Conservation (phyloP, 1,284 basidiomycete species). For the Cryptococcus sp. region DNA sequence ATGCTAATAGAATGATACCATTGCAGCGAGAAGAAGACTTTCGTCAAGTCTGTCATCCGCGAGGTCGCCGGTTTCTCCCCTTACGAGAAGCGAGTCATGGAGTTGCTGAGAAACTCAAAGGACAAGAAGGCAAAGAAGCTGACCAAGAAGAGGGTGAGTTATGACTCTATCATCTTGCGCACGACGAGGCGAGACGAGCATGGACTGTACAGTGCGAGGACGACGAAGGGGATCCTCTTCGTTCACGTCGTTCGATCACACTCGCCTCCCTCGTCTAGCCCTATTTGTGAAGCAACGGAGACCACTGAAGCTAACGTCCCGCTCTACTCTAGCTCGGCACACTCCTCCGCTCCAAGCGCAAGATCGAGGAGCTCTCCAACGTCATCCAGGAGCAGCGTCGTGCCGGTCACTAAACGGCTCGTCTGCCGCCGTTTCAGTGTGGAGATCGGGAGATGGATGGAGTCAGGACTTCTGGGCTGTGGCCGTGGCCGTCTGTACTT, state of each 20-base stretch:
- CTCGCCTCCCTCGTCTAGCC: background rate
- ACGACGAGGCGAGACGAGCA: too few species aligned
- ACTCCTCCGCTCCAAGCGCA: conserved; percentile 92
- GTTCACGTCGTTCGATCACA: conserved; percentile 1
- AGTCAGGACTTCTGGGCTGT: background rate
- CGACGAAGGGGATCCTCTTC: too few species aligned
- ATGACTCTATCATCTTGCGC: too few species aligned
- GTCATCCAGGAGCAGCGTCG: conserved; percentile 72
- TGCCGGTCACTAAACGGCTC: conserved; percentile 52
- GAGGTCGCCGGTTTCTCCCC: conserved; percentile 98
- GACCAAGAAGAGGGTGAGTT: conserved; percentile 92
- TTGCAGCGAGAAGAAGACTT: conserved; percentile 69
- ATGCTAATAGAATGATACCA: background rate
- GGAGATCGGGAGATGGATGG: background rate
- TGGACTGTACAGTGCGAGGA: too few species aligned
- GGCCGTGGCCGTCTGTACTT: background rate
- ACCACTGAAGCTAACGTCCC: background rate
- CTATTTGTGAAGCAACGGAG: background rate
- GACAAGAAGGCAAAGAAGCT: conserved; percentile 98
- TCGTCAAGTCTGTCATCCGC: conserved; percentile 86
- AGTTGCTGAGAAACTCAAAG: conserved; percentile 99
- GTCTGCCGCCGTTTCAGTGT: background rate
- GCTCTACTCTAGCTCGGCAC: conserved; percentile 78
- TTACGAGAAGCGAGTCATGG: conserved; percentile 98
- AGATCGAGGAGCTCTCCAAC: conserved; percentile 87